phyloP scores from a whole-genome alignment of 768 basidiomycete species.

The Phallus indusiatus region DNA sequence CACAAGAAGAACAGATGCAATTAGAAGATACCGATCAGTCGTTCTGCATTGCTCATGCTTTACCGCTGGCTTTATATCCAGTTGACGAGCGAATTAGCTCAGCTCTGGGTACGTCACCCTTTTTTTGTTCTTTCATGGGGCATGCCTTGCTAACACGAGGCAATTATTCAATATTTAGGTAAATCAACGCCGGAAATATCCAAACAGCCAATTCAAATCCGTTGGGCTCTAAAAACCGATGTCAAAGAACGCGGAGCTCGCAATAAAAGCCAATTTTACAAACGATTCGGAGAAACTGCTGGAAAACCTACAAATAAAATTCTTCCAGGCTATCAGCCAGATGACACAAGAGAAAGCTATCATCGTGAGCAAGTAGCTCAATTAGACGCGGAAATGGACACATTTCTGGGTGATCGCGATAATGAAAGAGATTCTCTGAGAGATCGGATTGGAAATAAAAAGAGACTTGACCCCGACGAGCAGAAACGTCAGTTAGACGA shows the following conservation, averaged over 20 bases:
- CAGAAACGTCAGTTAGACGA: constrained; percentile 18
- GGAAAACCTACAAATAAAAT: constrained; percentile 43
- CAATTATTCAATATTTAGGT: not conserved
- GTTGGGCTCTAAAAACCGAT: constrained; percentile 65
- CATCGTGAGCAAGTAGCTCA: constrained; percentile 4
- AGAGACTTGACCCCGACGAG: not conserved
- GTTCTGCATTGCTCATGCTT: constrained; percentile 52
- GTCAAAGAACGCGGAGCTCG: constrained; percentile 72
- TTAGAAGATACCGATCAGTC: constrained; percentile 40
- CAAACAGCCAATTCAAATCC: constrained; percentile 57
- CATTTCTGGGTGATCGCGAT: constrained; percentile 17
- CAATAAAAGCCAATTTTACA: constrained; percentile 69
- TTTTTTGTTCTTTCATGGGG: not conserved
- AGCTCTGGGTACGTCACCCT: constrained; percentile 46
- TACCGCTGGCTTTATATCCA: constrained; percentile 71
- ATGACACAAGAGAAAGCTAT: constrained; percentile 20
- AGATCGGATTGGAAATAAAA: not conserved
- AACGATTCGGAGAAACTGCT: constrained; percentile 54
- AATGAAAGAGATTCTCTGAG: constrained; percentile 10
- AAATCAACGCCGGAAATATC: constrained; percentile 46
- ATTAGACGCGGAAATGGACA: constrained; percentile 14
- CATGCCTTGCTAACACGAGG: not conserved
- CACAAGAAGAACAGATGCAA: constrained; percentile 31
- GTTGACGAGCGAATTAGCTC: constrained; percentile 67
- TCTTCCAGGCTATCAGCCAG: constrained; percentile 1